phyloP scores from a whole-genome alignment of 73 alveolate species.

The Tetrahymena malaccensis region DNA sequence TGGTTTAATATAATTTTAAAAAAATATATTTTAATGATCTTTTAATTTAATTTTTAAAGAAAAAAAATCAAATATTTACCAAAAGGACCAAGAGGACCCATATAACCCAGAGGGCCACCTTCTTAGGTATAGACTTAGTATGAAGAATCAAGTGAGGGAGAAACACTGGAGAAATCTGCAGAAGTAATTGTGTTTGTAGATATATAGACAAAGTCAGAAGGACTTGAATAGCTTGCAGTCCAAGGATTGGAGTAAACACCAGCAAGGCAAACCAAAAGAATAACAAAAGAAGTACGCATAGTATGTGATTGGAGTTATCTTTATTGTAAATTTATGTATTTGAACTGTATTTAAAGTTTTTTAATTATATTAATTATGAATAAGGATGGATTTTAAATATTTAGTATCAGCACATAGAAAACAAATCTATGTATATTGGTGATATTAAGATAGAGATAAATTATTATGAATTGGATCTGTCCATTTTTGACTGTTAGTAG shows the following conservation, averaged over 20 bases:
- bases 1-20: too few relatives aligned
- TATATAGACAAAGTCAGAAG: background rate
- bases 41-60: background rate
- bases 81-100: conserved; percentile 1
- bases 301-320: background rate
- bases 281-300: background rate
- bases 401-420: background rate
- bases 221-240: background rate
- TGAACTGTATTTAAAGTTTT: background rate
- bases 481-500: background rate
- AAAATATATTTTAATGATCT: background rate
- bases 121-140: background rate
- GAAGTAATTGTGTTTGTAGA: background rate
- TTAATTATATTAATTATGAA: background rate
- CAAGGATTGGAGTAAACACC: background rate
- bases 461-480: background rate
- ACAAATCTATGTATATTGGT: background rate
- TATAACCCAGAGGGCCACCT: background rate
- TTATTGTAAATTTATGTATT: background rate
- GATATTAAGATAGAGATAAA: background rate
- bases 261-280: background rate
- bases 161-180: background rate
- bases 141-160: background rate
- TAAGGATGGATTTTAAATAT: background rate
- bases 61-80: background rate